Conservation (phyloP, 306 rosid species). For the Gastrolobium bilobum region DNA sequence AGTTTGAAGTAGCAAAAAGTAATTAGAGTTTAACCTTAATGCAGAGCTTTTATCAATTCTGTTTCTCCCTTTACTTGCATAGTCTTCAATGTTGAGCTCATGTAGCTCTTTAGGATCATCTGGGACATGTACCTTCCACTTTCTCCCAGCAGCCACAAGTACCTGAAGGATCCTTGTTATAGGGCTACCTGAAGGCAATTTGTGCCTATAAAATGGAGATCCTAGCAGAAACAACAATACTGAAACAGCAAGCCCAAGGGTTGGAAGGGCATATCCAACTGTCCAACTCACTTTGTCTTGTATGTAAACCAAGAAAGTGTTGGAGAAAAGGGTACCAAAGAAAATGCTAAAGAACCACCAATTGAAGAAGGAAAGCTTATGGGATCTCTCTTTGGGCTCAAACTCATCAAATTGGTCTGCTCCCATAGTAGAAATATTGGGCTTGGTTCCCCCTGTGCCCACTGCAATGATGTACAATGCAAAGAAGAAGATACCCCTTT, state of each 20-base stretch:
- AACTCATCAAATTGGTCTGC: slow-evolving; percentile 90
- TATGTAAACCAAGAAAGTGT: slow-evolving; percentile 73
- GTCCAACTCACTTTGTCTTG: slow-evolving; percentile 84
- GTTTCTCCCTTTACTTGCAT: slow-evolving; percentile 47
- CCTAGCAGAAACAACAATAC: slow-evolving; percentile 73
- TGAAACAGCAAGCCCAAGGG: slow-evolving; percentile 70
- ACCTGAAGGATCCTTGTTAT: slow-evolving; percentile 67
- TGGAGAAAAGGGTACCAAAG: slow-evolving; percentile 77
- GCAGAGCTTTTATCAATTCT: slow-evolving; percentile 64
- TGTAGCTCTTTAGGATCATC: slow-evolving; percentile 71
- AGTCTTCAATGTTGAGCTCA: slow-evolving; percentile 68
- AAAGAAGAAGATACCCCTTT: slow-evolving; percentile 66
- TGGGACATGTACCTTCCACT: slow-evolving; percentile 63
- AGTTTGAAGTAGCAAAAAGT: not conserved
- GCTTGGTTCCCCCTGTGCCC: slow-evolving; percentile 90
- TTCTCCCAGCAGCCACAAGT: slow-evolving; percentile 65
- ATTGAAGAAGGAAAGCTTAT: slow-evolving; percentile 81
- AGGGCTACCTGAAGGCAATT: slow-evolving; percentile 81
- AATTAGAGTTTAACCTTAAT: slow-evolving; percentile 57
- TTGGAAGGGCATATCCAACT: slow-evolving; percentile 86
- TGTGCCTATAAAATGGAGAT: slow-evolving; percentile 76
- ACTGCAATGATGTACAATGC: slow-evolving; percentile 74
- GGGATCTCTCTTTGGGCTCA: slow-evolving; percentile 68
- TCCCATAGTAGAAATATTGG: slow-evolving; percentile 93
- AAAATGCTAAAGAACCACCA: slow-evolving; percentile 89